A percentile compares a stretch with the other conserved stretches of the same genome.
These are phyloP conservation scores for Boletus subcaerulescens DNA, from an alignment of 768 basidiomycete genomes.

Conservation along the genomic window DNA sequence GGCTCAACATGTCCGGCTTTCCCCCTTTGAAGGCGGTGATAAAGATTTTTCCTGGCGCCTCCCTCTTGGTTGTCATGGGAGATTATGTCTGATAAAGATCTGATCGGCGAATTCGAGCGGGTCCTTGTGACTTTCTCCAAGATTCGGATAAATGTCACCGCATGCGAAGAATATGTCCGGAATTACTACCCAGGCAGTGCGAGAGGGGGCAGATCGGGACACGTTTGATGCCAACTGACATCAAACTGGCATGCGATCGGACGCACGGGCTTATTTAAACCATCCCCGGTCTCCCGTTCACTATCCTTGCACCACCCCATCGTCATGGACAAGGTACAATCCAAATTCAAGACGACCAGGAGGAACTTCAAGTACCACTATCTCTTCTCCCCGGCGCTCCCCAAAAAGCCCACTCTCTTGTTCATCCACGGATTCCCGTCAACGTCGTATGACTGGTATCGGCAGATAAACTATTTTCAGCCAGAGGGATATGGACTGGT, in stretches of 20 bases:
- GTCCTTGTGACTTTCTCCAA: not conserved
- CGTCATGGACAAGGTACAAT: slow-evolving; percentile 25
- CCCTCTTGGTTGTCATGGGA: not conserved
- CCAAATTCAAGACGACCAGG: slow-evolving; percentile 34
- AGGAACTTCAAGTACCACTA: slow-evolving; percentile 39
- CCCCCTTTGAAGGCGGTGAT: not conserved
- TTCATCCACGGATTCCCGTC: slow-evolving; percentile 47
- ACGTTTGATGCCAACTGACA: slow-evolving; percentile 13
- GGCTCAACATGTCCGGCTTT: not conserved
- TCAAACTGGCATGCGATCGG: slow-evolving; percentile 18
- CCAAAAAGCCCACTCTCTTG: slow-evolving; percentile 37
- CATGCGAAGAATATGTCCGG: slow-evolving; percentile 1
- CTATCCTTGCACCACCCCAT: not conserved
- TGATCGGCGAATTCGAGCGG: not conserved
- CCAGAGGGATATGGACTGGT: slow-evolving; percentile 42
- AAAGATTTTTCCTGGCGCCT: not conserved
- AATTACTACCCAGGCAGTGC: slow-evolving; percentile 15
- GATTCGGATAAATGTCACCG: not conserved
- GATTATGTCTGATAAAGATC: not conserved
- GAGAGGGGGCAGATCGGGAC: slow-evolving; percentile 14
- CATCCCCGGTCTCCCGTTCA: not conserved
- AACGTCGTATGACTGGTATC: slow-evolving; percentile 41
- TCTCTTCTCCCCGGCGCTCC: slow-evolving; percentile 24
- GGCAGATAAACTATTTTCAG: slow-evolving; percentile 38
- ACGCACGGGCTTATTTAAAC: slow-evolving; percentile 5